phyloP scores from a whole-genome alignment of 345 rosid genomes.

The Raphanus sativus region DNA sequence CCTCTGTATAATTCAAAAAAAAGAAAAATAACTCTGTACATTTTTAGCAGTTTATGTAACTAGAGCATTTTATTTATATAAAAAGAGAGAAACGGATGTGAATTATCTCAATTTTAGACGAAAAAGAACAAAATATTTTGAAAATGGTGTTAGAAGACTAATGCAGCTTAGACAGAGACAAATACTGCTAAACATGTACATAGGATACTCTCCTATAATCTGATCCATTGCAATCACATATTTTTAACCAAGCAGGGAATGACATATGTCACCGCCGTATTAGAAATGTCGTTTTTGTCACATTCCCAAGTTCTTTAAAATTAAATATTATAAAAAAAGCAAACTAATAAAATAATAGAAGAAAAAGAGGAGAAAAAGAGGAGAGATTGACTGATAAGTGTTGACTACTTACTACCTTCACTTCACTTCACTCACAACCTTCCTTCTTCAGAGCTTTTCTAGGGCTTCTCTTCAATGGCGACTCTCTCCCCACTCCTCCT shows the following conservation, averaged over 20 bases:
- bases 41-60: neutral
- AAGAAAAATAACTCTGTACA: neutral
- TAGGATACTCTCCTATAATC: conserved; percentile 11
- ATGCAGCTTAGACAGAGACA: neutral
- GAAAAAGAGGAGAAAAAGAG: neutral
- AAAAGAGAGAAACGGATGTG: neutral
- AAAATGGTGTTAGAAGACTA: neutral
- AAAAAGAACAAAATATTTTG: neutral
- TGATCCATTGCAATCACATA: neutral
- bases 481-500: conserved; percentile 16
- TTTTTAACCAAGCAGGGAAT: conserved; percentile 14
- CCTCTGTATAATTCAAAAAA: too few species aligned
- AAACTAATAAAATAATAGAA: neutral
- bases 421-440: conserved; percentile 19
- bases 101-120: neutral
- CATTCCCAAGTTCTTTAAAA: neutral
- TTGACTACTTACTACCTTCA: conserved; percentile 7
- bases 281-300: conserved; percentile 37
- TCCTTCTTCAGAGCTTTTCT: conserved; percentile 17
- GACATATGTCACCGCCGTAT: conserved; percentile 26
- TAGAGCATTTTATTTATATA: neutral
- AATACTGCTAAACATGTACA: neutral
- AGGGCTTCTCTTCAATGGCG: conserved; percentile 35
- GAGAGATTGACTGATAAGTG: conserved; percentile 19
- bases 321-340: conserved; percentile 4